Evolutionary conservation across 1,139 yeast species (phyloP), one percentile per base, ranked within the genome.

Genomic region (Yamadazyma trypodendri): DNA sequence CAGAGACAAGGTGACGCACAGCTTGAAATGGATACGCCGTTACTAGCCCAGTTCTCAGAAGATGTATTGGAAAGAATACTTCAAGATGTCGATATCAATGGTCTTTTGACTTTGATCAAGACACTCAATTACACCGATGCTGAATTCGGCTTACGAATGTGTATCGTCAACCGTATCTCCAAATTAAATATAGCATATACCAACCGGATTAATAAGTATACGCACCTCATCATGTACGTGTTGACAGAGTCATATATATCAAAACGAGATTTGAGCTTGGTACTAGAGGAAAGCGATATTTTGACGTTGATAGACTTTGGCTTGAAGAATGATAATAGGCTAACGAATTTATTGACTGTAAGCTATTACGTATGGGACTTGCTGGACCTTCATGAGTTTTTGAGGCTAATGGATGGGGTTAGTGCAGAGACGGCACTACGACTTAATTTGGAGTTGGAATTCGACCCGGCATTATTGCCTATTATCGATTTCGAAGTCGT

Each of bases 331-430:
- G 37, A 35, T 3, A 31, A 31, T 12, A 20, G n/a, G 9, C 22
- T 44, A 12, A 25, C 17, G 6, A 35, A 28, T 24, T 41, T 39
- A 15, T 33, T 59, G 2, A 54, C 59, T 11, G 24, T 59, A 10
- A 47, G 55, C 27, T 58, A 44, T 39, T 51, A 52, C 36, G 39
- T 58, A 6, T 54, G 58, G 58, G 47, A 51, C 21, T 25, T 56
- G 5, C 32, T 43, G 10, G 58, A 56, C 35, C 34, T 55, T 6
- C 32, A 39, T 9, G 51, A 52, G 18, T 47, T 54, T 24, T 25
- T 45, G 11, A 36, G 32, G 11, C 20, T 52, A 22, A 17, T 50
- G 3, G 21, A 25, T 18, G 34, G 28, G 24, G 6, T 40, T 22
- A 31, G 28, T 10, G 5, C 18, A 9, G 25, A 31, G 31, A 12